Conservation (phyloP, 1,284 basidiomycete genomes). For the Apiotrichum siamense region DNA sequence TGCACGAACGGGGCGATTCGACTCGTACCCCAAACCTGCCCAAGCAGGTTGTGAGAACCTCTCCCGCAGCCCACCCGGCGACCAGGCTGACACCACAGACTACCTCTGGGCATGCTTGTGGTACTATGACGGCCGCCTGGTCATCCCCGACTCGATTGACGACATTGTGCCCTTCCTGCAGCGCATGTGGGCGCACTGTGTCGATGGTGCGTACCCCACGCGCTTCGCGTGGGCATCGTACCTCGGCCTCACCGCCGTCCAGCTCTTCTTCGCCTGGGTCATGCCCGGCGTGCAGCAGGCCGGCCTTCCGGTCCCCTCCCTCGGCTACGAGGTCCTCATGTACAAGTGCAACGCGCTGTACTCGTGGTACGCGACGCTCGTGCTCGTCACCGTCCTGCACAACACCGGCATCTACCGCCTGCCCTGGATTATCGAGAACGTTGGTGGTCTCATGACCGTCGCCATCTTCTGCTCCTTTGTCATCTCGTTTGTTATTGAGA, state of each 20-base stretch:
- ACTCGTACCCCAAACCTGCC: too few species aligned
- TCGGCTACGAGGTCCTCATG: slow-evolving; percentile 82
- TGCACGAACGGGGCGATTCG: too few species aligned
- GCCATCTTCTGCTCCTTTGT: slow-evolving; percentile 86
- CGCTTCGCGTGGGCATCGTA: slow-evolving; percentile 82
- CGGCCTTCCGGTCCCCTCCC: slow-evolving; percentile 81
- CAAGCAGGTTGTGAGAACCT: too few species aligned
- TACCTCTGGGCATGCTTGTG: slow-evolving; percentile 98
- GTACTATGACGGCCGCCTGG: slow-evolving; percentile 86
- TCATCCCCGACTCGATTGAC: slow-evolving; percentile 64
- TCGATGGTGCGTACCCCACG: slow-evolving; percentile 86
- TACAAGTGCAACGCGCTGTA: slow-evolving; percentile 95
- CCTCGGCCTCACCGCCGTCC: slow-evolving; percentile 78
- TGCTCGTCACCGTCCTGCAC: slow-evolving; percentile 72
- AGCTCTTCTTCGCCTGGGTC: slow-evolving; percentile 82
- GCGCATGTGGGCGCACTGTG: slow-evolving; percentile 77
- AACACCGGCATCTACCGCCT: slow-evolving; percentile 79
- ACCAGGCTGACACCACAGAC: slow-evolving; percentile 61
- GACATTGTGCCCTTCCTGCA: slow-evolving; percentile 74
- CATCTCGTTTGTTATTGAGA: slow-evolving; percentile 72
- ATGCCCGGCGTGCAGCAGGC: slow-evolving; percentile 84
- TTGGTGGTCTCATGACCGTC: slow-evolving; percentile 93
- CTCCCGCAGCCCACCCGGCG: too few species aligned
- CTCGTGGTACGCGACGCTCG: slow-evolving; percentile 80
- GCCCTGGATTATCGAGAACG: slow-evolving; percentile 93